phyloP scores from a whole-genome alignment of 768 basidiomycete genomes.

The Lactarius trivialis region DNA sequence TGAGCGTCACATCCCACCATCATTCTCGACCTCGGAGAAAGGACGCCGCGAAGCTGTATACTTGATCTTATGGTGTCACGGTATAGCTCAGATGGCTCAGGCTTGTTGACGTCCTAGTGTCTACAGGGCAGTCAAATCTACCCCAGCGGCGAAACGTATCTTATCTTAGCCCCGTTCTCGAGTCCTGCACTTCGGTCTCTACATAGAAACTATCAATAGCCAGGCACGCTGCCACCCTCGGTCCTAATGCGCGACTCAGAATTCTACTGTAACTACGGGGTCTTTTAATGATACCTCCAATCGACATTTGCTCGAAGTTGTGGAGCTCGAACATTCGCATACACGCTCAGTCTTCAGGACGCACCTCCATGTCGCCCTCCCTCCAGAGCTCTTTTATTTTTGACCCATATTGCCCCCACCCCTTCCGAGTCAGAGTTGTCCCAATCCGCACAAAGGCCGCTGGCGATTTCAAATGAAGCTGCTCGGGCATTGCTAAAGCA shows the following conservation, averaged over 20 bases:
- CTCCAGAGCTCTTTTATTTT: too few species aligned
- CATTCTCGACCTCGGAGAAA: background rate
- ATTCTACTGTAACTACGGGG: too few species aligned
- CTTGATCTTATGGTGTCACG: background rate
- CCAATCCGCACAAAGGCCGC: background rate
- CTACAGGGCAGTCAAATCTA: background rate
- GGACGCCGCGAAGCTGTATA: background rate
- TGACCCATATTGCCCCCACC: too few species aligned
- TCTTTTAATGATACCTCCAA: too few species aligned
- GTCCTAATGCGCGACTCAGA: background rate
- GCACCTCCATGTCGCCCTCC: background rate
- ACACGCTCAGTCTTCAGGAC: background rate
- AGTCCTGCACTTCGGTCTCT: background rate
- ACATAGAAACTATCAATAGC: background rate
- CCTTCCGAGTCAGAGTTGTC: too few species aligned
- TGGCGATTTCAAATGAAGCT: background rate
- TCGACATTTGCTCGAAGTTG: background rate
- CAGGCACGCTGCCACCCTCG: background rate
- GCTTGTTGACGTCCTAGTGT: background rate
- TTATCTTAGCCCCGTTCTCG: background rate
- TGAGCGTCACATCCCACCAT: too few species aligned
- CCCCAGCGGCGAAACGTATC: background rate
- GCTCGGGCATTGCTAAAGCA: too few species aligned
- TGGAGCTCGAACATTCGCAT: background rate
- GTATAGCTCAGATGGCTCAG: background rate